Percentiles rank a stretch among this genome's conserved stretches.
These are phyloP conservation scores for Ceratocystis harringtonii DNA, from an alignment of 2,329 filamentous ascomycete genomes.

Conservation along the genomic window DNA sequence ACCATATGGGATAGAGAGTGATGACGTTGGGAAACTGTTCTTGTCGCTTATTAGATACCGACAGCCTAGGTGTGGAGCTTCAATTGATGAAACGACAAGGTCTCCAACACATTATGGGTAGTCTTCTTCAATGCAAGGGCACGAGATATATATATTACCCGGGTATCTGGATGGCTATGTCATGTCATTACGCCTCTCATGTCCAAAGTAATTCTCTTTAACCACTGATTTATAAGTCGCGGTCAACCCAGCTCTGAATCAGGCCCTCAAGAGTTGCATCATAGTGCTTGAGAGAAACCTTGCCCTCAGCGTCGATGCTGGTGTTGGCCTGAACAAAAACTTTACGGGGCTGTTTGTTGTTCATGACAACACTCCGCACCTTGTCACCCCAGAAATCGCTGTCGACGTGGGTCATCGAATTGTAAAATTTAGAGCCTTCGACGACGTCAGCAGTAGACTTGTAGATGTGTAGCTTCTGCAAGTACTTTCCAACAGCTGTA, in stretches of 20 bases:
- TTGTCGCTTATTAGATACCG: not conserved
- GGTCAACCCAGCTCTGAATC: conserved; percentile 66
- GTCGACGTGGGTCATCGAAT: conserved; percentile 68
- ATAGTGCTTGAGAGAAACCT: conserved; percentile 71
- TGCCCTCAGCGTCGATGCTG: conserved; percentile 49
- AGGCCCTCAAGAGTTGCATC: conserved; percentile 67
- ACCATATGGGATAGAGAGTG: too few species aligned
- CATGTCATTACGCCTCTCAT: not conserved
- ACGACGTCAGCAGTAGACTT: conserved; percentile 78
- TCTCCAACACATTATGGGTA: not conserved
- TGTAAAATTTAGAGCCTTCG: conserved; percentile 64
- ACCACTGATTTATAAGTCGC: conserved; percentile 28
- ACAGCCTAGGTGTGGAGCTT: not conserved
- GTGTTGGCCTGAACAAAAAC: conserved; percentile 94
- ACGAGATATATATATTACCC: not conserved
- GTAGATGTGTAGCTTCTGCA: conserved; percentile 85
- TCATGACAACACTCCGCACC: conserved; percentile 59
- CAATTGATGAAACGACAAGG: not conserved
- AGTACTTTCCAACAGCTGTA: conserved; percentile 62
- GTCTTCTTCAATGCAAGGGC: too few species aligned
- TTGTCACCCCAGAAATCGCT: conserved; percentile 69
- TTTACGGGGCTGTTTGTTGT: conserved; percentile 69
- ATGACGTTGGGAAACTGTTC: too few species aligned
- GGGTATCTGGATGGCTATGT: conserved; percentile 9
- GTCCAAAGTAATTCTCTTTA: not conserved